phyloP scores from a whole-genome alignment of 192 early-diverging fungal genomes.

The Phlyctochytrium bullatum region DNA sequence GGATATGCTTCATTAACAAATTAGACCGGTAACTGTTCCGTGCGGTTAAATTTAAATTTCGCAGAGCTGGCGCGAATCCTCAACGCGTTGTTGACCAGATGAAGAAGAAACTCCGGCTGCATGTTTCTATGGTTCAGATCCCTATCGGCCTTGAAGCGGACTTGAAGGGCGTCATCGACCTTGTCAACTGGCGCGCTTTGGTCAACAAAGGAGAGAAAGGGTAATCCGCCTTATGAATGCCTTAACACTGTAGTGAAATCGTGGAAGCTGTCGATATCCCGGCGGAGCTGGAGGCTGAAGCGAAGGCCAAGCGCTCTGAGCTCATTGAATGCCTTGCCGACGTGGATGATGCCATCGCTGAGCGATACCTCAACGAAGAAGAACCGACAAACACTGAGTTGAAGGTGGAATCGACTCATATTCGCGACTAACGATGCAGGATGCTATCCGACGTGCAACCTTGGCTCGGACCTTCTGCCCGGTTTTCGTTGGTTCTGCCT shows the following conservation, averaged over 20 bases:
- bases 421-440: conserved; percentile 31
- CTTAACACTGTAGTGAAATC: conserved; percentile 54
- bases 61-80: conserved; percentile 51
- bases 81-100: conserved; percentile 71
- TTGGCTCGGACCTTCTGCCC: conserved; percentile 71
- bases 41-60: conserved; percentile 25
- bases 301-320: conserved; percentile 61
- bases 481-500: conserved; percentile 87
- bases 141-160: conserved; percentile 83
- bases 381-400: conserved; percentile 69
- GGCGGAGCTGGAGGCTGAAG: conserved; percentile 32
- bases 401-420: conserved; percentile 42
- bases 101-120: conserved; percentile 40
- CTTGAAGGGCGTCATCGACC: conserved; percentile 88
- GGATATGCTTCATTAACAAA: conserved; percentile 95
- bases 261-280: conserved; percentile 55
- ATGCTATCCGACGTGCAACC: conserved; percentile 74
- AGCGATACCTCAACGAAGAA: conserved; percentile 77
- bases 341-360: conserved; percentile 83
- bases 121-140: conserved; percentile 48
- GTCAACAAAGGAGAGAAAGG: conserved; percentile 89
- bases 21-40: conserved; percentile 85
- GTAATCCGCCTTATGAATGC: conserved; percentile 34
- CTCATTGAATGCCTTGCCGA: conserved; percentile 85
- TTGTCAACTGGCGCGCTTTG: conserved; percentile 81